These are phyloP conservation scores for Leccinum angustisporum DNA, from an alignment of 1,284 basidiomycete genomes.

Conservation along the genomic window DNA sequence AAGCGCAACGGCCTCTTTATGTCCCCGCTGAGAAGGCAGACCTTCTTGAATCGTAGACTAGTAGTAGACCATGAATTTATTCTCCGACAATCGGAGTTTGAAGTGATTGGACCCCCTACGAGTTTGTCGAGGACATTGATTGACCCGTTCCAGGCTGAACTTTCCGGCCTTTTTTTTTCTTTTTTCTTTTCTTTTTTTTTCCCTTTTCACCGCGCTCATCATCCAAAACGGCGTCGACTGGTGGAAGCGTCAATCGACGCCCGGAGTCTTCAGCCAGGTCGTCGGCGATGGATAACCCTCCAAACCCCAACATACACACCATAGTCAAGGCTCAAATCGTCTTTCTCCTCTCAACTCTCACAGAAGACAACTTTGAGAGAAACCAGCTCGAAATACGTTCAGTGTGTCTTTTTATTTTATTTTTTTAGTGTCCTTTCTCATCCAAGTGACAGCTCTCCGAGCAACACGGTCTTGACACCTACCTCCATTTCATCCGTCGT, in stretches of 20 bases:
- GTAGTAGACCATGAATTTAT: slow-evolving; percentile 5
- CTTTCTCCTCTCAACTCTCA: slow-evolving; percentile 89
- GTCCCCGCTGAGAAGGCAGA: slow-evolving; percentile 10
- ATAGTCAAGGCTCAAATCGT: slow-evolving; percentile 91
- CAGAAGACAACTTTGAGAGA: slow-evolving; percentile 92
- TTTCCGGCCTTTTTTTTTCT: slow-evolving; percentile 30
- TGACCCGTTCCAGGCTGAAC: slow-evolving; percentile 33
- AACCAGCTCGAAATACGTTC: slow-evolving; percentile 90
- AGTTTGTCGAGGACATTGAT: slow-evolving; percentile 20
- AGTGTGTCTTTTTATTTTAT: slow-evolving; percentile 42
- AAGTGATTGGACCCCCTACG: slow-evolving; percentile 16
- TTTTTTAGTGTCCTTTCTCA: slow-evolving; percentile 15
- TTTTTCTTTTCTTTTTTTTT: slow-evolving; percentile 26
- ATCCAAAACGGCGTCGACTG: slow-evolving; percentile 73
- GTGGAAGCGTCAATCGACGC: slow-evolving; percentile 69
- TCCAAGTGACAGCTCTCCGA: slow-evolving; percentile 75
- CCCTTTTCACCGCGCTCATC: slow-evolving; percentile 19
- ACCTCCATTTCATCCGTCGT: slow-evolving; percentile 92
- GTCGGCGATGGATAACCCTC: slow-evolving; percentile 40
- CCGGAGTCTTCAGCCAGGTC: slow-evolving; percentile 73
- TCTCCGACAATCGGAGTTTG: slow-evolving; percentile 24
- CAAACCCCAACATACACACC: slow-evolving; percentile 62
- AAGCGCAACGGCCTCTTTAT: slow-evolving; percentile 15
- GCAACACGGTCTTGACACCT: slow-evolving; percentile 92
- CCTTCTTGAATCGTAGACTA: too few species aligned